Evolutionary conservation across 257 asterid species (phyloP), one percentile per base, ranked within the genome.

Genomic region (Haberlea rhodopensis): DNA sequence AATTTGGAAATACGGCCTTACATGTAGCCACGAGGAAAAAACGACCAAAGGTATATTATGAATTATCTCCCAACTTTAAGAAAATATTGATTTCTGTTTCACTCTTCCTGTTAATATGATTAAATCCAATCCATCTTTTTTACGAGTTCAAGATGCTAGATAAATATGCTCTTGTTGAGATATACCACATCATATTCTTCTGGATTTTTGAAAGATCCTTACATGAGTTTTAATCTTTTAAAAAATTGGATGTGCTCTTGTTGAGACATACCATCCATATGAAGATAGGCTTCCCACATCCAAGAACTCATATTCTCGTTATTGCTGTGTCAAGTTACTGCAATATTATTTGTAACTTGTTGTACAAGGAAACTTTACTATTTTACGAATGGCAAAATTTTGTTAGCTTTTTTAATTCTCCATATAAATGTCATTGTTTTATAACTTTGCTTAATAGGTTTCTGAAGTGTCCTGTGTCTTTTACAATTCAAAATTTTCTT

Each of bases 21-120:
- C 87, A 81, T 63, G 77, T 81, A 11, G 84, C 87, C 69, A 81
- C 87, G 2, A 75, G 87, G 76, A 81, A 81, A 43, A 81, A 75
- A 32, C 63, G 87, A 52, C 76, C 75, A 6, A 72, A 73, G 87
- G 87, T 81, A 75, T 5, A 7, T 53, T 60, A 27, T 48, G 25
- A 6, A 18, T 32, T 31, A 27, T 21, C 67, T 60, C 28, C 25
- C 37, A 40, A n/a, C 2, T 40, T 40, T 40, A 40, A 13, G 13
- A 40, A 11, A 13, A 3, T 0, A 40, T 40, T 13, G 15, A 11
- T 3, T 40, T 8, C 13, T 40, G 18, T 40, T 40, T 40, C 48
- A 40, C 48, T 34, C 16, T 34, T 34, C 45, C 45, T 2, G 45
- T 34, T 40, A 40, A 5, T 13, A 40, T 40, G 45, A 40, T 40